Evolutionary conservation across 2,329 filamentous ascomycete genomes (phyloP).

Genomic region (Diaporthe caulivora): DNA sequence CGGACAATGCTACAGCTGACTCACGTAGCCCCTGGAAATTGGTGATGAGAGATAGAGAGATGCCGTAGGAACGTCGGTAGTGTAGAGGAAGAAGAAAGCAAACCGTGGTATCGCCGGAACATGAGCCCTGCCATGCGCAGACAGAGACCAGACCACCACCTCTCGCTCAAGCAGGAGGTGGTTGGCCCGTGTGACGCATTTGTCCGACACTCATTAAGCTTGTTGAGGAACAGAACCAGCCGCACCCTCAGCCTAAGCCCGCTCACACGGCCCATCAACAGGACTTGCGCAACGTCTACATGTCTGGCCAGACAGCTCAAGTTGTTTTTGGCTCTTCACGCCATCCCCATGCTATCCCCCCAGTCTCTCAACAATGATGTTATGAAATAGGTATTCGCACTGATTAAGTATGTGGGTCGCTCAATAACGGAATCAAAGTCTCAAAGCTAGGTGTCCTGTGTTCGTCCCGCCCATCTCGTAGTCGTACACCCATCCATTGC

Average conservation of each 20-base stretch:
- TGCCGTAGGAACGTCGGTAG: background rate
- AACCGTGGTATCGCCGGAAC: background rate
- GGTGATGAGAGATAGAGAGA: background rate
- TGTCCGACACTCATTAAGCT: background rate
- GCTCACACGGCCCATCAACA: background rate
- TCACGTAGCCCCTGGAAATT: background rate
- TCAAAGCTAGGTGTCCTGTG: constrained; percentile 10
- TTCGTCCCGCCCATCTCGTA: constrained; percentile 29
- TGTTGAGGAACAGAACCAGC: constrained; percentile 29
- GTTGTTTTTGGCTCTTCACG: background rate
- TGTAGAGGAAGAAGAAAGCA: background rate
- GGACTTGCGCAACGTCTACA: background rate
- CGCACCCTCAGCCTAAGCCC: constrained; percentile 11
- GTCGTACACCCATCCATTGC: constrained; percentile 36
- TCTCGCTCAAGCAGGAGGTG: background rate
- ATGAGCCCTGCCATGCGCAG: background rate
- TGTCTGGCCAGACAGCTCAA: background rate
- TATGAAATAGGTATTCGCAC: constrained; percentile 30
- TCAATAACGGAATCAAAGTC: background rate
- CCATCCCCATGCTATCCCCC: background rate
- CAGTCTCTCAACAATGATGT: background rate
- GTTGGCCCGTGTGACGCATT: background rate
- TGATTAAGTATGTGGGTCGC: constrained; percentile 14
- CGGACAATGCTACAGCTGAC: background rate
- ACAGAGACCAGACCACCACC: background rate